A percentile compares a stretch with the other conserved stretches of the same genome.
phyloP scores from a whole-genome alignment of 495 filamentous ascomycete genomes.

The Aspergillus haitiensis region DNA sequence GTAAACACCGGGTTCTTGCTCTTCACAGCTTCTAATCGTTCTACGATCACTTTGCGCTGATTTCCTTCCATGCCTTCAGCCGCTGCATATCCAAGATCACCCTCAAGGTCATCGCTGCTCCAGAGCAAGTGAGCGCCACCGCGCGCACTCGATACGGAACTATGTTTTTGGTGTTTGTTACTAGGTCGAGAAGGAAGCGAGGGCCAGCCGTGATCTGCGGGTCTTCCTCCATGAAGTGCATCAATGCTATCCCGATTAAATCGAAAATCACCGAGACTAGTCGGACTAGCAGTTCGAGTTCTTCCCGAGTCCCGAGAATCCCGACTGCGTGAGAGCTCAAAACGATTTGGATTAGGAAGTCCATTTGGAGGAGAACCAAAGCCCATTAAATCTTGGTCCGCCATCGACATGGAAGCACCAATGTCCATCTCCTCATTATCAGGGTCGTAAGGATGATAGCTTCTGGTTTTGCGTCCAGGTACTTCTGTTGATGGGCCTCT shows the following conservation, averaged over 20 bases:
- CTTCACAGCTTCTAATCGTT: conserved; percentile 92
- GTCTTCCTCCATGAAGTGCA: conserved; percentile 29
- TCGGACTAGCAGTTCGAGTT: conserved; percentile 40
- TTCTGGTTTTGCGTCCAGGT: conserved; percentile 57
- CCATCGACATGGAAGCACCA: conserved; percentile 65
- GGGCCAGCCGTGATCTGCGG: conserved; percentile 44
- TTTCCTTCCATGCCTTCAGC: conserved; percentile 91
- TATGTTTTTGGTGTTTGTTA: conserved; percentile 43
- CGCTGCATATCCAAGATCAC: conserved; percentile 90
- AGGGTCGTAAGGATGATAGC: conserved; percentile 39
- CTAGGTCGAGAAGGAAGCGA: conserved; percentile 36
- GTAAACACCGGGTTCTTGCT: conserved; percentile 94
- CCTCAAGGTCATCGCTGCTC: conserved; percentile 78
- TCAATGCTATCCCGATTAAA: conserved; percentile 33
- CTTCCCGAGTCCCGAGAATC: conserved; percentile 41
- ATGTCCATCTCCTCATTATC: conserved; percentile 90
- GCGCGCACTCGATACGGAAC: conserved; percentile 40
- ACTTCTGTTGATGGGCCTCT: conserved; percentile 73
- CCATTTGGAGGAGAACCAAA: conserved; percentile 63
- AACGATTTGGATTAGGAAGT: conserved; percentile 78
- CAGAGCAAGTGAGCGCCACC: conserved; percentile 41
- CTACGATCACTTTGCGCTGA: conserved; percentile 90
- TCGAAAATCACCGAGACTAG: conserved; percentile 36
- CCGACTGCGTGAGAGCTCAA: conserved; percentile 68
- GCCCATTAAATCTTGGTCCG: conserved; percentile 71